Base-by-base conservation (phyloP, 352 stramenopile species). In the Pythium aphanidermatum region DNA sequence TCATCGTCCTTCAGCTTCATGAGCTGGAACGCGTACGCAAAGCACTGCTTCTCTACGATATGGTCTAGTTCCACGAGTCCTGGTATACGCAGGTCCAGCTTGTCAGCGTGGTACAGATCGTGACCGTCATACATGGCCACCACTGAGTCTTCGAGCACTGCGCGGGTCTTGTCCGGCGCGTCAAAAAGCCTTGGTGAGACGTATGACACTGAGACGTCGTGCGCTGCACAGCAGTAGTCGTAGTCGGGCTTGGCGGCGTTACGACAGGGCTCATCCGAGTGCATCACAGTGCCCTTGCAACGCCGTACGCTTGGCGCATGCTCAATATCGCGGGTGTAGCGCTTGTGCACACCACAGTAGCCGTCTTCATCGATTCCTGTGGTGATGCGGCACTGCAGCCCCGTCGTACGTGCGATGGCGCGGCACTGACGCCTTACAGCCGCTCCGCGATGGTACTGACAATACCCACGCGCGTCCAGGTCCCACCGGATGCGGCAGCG, bases 31-130 rank as follows among this genome's bases (percentile, higher is more conserved):
- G 50, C 61, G 42, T 58, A 68, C 19, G 66, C 44, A 21, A 70
- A 70, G 39, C 66, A 76, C 51, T 76, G 66, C 34, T 70, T 72
- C 49, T 76, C 66, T 13, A 76, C 11, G 17, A 72, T 72, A 51
- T 76, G 66, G 28, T 76, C 62, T 27, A 76, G 42, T 33, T 72
- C 54, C 27, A 76, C 41, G 1, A 42, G 26, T 2, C 52, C 55
- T 1, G 57, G 36, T 12, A 50, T 64, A 7, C 51, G 59, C 17
- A 70, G 38, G 33, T 68, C 60, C 27, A 65, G 30, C 32, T 59
- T 43, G 13, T 70, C 59, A 26, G 51, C 50, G 46, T 72, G 62
- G 48, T 76, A 76, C 39, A 68, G 33, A 48, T 76, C 66, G 33
- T 60, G 28, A 6, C 47, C 27, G 6, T 55, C 46, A 37, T 66